Evolutionary conservation across 352 stramenopile genomes (phyloP), one percentile per base, ranked within the genome.

Genomic region (Phytophthora parvispora): DNA sequence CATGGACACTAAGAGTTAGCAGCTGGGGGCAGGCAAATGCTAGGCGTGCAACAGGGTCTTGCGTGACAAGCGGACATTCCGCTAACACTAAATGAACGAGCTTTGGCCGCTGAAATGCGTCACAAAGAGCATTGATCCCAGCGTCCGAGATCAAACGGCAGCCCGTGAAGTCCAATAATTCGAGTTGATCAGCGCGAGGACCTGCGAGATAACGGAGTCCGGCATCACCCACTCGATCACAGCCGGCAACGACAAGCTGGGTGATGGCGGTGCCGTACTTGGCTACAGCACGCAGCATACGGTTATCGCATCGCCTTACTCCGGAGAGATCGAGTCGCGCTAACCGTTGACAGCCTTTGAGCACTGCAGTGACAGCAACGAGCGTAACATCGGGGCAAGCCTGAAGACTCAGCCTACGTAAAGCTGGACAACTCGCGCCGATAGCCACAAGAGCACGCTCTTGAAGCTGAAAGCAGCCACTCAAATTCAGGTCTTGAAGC

Each of bases 301-400:
- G 75, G 64, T 93, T 89, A 75, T 83, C 83, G 55, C 84, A 93
- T 31, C 75, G 72, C 31, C 71, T 27, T 6, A 93, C 80, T 3
- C 81, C 77, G 0, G 84, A 85, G 1, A 94, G 57, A 60, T 93
- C 87, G 27, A 95, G 74, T 13, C 74, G 63, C 2, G 55, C 60
- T 6, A 95, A 70, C 1, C 27, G 36, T 3, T 69, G 74, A 55
- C 84, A 95, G 3, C 81, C 80, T 7, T 89, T 72, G 15, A 92
- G 69, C 22, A 98, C 66, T 0, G 74, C 74, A 4, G 70, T 76
- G 25, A 97, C 73, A 0, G 89, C 93, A 10, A 68, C 51, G 3
- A 94, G 54, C 29, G 91, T 97, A 49, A 98, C 68, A 10, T 92
- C 87, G 6, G 86, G 81, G 67, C 95, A 99, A 8, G 83, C 85